These are phyloP conservation scores for Ilyonectria destructans DNA, from an alignment of 2,329 filamentous ascomycete genomes.

Conservation along the genomic window DNA sequence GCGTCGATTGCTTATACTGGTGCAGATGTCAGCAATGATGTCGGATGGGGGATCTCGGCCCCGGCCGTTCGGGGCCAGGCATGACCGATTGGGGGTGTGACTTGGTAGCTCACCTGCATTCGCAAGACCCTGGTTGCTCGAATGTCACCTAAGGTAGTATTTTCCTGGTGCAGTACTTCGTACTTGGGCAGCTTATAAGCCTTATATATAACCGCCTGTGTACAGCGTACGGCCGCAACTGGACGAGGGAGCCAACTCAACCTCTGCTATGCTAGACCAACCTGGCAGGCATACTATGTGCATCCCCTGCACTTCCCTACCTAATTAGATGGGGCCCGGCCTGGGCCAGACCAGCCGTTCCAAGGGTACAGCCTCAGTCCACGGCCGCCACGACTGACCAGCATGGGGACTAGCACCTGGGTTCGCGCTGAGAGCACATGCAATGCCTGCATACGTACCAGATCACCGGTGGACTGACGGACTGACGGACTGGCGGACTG, in stretches of 20 bases:
- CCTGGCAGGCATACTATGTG: background rate
- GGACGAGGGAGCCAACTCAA: background rate
- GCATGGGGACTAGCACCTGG: conserved; percentile 8
- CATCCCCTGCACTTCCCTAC: background rate
- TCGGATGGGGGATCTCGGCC: conserved; percentile 13
- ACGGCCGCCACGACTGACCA: conserved; percentile 11
- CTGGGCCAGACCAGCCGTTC: background rate
- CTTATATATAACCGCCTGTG: background rate
- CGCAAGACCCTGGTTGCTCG: background rate
- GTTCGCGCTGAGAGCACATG: conserved; percentile 5
- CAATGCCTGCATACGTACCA: background rate
- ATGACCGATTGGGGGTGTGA: conserved; percentile 15
- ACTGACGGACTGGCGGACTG: background rate
- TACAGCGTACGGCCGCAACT: background rate
- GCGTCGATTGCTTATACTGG: conserved; percentile 12
- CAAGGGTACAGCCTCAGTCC: conserved; percentile 25
- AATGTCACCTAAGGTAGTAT: too few species aligned
- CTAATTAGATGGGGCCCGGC: background rate
- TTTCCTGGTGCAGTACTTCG: background rate
- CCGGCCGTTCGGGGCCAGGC: conserved; percentile 13
- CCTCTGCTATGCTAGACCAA: background rate
- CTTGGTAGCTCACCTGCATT: conserved; percentile 33
- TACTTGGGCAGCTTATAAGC: background rate
- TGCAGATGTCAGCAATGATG: conserved; percentile 3
- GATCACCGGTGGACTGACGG: background rate